phyloP scores from a whole-genome alignment of 139 green algal species.

The Chlamydomonas incerta region DNA sequence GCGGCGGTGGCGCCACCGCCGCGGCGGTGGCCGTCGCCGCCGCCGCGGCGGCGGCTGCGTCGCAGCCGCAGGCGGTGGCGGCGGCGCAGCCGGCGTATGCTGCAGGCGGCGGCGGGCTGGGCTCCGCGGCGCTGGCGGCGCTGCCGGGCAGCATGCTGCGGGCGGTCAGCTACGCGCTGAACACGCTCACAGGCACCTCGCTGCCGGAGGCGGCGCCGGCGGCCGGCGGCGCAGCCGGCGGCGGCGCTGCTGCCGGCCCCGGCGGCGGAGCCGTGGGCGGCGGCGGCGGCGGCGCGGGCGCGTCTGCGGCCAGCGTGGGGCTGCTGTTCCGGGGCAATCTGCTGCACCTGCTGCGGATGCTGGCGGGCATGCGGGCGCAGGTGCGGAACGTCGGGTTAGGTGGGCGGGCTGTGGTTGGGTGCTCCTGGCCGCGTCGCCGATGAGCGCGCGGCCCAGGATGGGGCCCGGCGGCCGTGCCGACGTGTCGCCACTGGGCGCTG shows the following conservation, averaged over 20 bases:
- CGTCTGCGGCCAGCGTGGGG: not conserved
- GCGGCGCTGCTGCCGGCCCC: not conserved
- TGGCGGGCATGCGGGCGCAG: slow-evolving; percentile 41
- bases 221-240: not conserved
- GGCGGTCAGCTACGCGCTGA: not conserved
- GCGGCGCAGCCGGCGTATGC: not conserved
- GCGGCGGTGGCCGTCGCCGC: not conserved
- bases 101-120: not conserved
- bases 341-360: slow-evolving; percentile 34
- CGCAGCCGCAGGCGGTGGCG: not conserved
- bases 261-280: not conserved
- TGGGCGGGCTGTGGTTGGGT: no score
- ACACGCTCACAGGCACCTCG: not conserved
- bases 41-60: not conserved
- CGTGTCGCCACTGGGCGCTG: no score
- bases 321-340: slow-evolving; percentile 1
- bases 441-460: no score
- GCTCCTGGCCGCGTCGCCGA: no score
- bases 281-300: not conserved
- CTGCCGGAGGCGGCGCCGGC: not conserved
- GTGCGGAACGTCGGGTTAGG: no score
- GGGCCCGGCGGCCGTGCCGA: no score
- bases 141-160: not conserved
- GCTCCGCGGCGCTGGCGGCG: not conserved
- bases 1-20: no score